phyloP scores from a whole-genome alignment of 129 eudicot genomes.

The Kitagawia praeruptora region DNA sequence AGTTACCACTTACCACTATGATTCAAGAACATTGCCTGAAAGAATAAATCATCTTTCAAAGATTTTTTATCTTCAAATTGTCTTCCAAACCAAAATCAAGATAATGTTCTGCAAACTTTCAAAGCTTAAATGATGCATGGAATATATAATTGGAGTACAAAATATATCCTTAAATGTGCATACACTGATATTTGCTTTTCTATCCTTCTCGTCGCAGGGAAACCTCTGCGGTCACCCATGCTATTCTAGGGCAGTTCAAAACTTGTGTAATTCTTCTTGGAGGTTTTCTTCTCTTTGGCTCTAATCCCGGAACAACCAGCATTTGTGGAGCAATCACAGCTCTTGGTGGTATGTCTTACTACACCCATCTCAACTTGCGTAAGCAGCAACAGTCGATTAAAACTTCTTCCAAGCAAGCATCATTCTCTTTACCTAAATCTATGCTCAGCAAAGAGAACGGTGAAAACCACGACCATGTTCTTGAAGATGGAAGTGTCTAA shows the following conservation, averaged over 20 bases:
- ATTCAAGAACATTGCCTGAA: neutral
- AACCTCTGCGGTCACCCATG: slow-evolving; percentile 97
- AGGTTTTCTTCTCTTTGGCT: slow-evolving; percentile 78
- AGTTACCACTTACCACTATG: neutral
- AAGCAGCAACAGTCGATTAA: slow-evolving; percentile 43
- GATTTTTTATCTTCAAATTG: neutral
- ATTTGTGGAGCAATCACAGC: slow-evolving; percentile 80
- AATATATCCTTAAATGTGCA: too few species aligned
- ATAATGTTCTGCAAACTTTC: neutral
- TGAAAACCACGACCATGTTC: slow-evolving; percentile 34
- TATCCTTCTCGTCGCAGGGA: slow-evolving; percentile 40
- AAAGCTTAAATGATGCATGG: neutral
- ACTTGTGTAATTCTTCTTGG: slow-evolving; percentile 93
- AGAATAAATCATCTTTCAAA: too few species aligned
- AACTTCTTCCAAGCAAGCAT: slow-evolving; percentile 42
- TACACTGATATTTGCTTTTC: neutral
- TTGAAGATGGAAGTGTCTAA: slow-evolving; percentile 53
- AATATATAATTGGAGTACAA: too few species aligned
- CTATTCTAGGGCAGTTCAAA: slow-evolving; percentile 95
- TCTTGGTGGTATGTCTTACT: slow-evolving; percentile 75
- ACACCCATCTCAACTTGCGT: slow-evolving; percentile 70
- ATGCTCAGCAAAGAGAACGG: slow-evolving; percentile 82
- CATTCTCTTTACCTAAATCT: slow-evolving; percentile 58
- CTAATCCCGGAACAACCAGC: slow-evolving; percentile 83
- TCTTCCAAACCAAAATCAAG: neutral